Evolutionary conservation across 257 asterid genomes (phyloP), one percentile per base, ranked within the genome.

Genomic region (Capsicum rhomboideum): DNA sequence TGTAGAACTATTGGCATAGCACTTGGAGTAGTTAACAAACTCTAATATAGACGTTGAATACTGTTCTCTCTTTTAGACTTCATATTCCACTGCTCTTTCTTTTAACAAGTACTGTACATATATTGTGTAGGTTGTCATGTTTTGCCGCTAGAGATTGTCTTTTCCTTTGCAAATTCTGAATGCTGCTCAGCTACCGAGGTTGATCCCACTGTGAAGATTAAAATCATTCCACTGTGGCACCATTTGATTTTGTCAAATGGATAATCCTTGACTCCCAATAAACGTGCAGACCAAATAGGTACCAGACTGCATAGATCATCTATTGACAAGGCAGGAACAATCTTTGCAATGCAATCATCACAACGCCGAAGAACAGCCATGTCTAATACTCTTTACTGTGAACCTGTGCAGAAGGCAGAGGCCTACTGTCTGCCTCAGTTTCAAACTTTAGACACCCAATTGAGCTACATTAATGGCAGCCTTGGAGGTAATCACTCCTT

Each of bases 341-440:
- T 29, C 63, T 88, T 82, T 56, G 54, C 86, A 29, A 91, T 91
- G 94, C 93, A 88, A 85, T 91, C 91, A 83, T 87, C 92, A 34
- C 88, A 37, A 63, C 90, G 79, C 82, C 84, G 89, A 84, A 84
- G 87, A 87, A 72, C 89, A 64, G 82, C 78, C 75, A 91, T 93
- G 94, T 85, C 91, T 17, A 88, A 89, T 54, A 85, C 90, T 14
- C 82, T 90, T 80, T 93, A 87, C 74, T 87, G 79, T 86, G 90
- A 86, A 80, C 89, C 93, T 20, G 83, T 90, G 49, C 89, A 85
- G 52, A 91, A 89, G 82, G 86, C 87, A 18, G 97, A 88, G 78
- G 37, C 92, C 69, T 91, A 68, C 82, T 90, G 86, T 8, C 86
- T 86, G 79, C 91, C 92, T 59, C 90, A 50, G 44, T 86, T 88